A percentile compares a stretch with the other conserved stretches of the same genome.
Evolutionary conservation across 176 grass and related monocot genomes (phyloP).

Genomic region (Melocanna baccifera): DNA sequence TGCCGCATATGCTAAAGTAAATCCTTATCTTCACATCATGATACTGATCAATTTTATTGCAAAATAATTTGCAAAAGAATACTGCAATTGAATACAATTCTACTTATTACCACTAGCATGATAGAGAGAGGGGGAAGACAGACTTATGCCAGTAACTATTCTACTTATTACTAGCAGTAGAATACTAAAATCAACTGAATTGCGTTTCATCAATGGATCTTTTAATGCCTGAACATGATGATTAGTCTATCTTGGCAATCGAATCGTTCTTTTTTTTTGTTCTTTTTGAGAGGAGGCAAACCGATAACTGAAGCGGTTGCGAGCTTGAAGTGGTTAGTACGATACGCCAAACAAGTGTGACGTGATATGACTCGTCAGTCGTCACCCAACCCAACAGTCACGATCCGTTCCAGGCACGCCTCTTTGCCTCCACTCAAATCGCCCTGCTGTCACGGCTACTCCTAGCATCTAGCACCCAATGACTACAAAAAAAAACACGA

Average conservation of each 20-base stretch:
- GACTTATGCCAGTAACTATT: no score
- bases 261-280: not conserved
- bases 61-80: not conserved
- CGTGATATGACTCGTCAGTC: slow-evolving; percentile 19
- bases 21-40: not conserved
- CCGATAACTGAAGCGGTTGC: not conserved
- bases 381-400: not conserved
- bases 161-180: no score
- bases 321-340: not conserved
- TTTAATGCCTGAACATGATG: not conserved
- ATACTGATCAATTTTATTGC: not conserved
- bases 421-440: not conserved
- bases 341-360: no score
- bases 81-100: not conserved
- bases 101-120: no score
- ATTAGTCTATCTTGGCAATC: not conserved
- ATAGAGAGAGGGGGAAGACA: no score
- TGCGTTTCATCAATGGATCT: no score
- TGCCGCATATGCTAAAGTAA: not conserved
- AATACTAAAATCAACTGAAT: no score
- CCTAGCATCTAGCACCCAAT: not conserved
- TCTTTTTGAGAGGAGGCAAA: not conserved
- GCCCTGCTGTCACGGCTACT: not conserved
- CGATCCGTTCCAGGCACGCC: not conserved
- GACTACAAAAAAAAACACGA: not conserved